Base-by-base conservation (phyloP, 257 asterid species). In the Solanum chilense region DNA sequence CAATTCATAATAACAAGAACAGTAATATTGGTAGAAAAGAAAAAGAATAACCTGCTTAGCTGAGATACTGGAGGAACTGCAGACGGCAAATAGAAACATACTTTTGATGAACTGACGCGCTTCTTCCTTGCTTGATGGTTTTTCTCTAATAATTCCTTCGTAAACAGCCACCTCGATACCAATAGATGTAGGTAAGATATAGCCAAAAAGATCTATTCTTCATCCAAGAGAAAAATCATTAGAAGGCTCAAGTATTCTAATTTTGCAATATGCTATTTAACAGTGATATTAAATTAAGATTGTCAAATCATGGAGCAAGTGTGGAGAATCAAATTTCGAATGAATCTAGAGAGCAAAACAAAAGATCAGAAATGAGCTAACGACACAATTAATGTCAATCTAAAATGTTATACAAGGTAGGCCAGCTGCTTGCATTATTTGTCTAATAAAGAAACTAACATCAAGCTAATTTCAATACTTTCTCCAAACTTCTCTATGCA, bases 121-220 rank as follows among this genome's bases (percentile, higher is more conserved):
- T 92, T 96, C 98, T 84, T 92, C 96, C 92, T 88, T 93, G 45
- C 88, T 89, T 71, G 96, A 86, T 83, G 99, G 97, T 91, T 96
- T 96, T 87, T 96, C 99, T 90, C 98, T 92, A 77, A 96, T 90
- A 81, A 37, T 73, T 87, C 98, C 99, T 91, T 93, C 90, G 92
- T 92, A 93, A 85, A 96, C 98, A 88, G 92, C 99, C 86, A 96
- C 98, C 99, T 96, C 70, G 71, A 94, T 87, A 91, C 87, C 91
- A 93, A 86, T 85, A 90, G 86, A 94, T 86, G 87, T 62, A 89
- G 41, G 91, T 90, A 83, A 90, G 92, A 86, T 70, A 70, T 70
- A 31, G 44, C 44, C 77, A 70, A 70, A 33, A 70, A 70, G 77
- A 70, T 70, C 77, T 86, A 84, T 83, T 87, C 84, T 82, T 84